phyloP scores from a whole-genome alignment of 2,329 filamentous ascomycete genomes.

The Calonectria ilicicola region DNA sequence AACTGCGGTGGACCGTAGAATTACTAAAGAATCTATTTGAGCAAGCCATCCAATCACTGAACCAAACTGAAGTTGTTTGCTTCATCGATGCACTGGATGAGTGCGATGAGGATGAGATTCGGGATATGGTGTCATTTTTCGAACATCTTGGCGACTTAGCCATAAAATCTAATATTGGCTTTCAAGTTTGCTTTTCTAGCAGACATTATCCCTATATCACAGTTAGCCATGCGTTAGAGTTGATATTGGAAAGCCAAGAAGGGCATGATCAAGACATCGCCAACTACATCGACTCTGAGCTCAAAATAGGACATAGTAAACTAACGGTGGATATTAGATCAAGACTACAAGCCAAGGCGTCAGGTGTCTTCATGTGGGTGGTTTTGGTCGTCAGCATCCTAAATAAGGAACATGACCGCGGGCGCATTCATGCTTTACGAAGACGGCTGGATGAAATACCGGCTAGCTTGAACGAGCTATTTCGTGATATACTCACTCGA shows the following conservation, averaged over 20 bases:
- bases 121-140: slow-evolving; percentile 56
- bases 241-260: slow-evolving; percentile 42
- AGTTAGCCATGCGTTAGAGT: slow-evolving; percentile 38
- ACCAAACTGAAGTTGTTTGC: accelerated
- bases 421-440: slow-evolving; percentile 37
- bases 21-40: background rate
- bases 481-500: slow-evolving; percentile 61
- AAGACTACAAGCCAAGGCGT: slow-evolving; percentile 50
- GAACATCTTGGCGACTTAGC: slow-evolving; percentile 49
- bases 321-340: background rate
- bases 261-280: slow-evolving; percentile 44
- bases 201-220: slow-evolving; percentile 59
- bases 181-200: slow-evolving; percentile 58
- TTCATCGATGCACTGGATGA: slow-evolving; percentile 61
- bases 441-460: slow-evolving; percentile 51
- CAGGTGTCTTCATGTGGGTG: slow-evolving; percentile 59
- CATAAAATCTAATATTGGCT: background rate
- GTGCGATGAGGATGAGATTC: slow-evolving; percentile 54
- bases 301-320: slow-evolving; percentile 9
- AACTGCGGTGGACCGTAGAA: background rate
- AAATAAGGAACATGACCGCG: slow-evolving; percentile 47
- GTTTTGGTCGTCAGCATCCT: slow-evolving; percentile 53
- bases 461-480: slow-evolving; percentile 56
- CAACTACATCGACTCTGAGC: slow-evolving; percentile 29
- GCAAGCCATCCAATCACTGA: background rate